Conservation (phyloP, 257 asterid genomes). For the Solanum lycopersicoides region DNA sequence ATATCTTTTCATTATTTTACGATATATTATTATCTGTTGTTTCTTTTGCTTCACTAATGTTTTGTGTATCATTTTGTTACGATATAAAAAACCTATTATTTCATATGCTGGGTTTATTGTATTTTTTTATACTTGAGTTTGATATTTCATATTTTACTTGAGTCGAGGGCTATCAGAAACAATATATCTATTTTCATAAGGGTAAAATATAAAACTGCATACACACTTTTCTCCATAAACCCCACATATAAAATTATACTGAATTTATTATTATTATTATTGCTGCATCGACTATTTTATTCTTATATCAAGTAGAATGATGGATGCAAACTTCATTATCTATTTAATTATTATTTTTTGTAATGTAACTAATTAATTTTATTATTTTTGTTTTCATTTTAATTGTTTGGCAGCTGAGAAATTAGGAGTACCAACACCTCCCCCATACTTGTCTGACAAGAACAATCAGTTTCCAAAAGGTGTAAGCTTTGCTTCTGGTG, state of each 20-base stretch:
- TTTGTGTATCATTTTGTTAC: not conserved
- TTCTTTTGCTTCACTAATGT: not conserved
- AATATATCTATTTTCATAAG: not conserved
- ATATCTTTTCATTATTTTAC: not conserved
- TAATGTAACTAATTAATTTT: not conserved
- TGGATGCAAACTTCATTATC: not conserved
- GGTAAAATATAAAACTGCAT: rapidly evolving
- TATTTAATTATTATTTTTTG: not conserved
- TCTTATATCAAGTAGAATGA: not conserved
- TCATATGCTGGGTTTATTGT: not conserved
- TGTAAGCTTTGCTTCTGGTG: slow-evolving; percentile 83
- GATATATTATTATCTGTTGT: not conserved
- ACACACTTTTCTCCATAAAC: rapidly evolving
- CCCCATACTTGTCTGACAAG: slow-evolving; percentile 54
- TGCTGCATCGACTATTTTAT: not conserved
- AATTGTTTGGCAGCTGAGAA: slow-evolving; percentile 45
- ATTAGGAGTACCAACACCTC: slow-evolving; percentile 55
- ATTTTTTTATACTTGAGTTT: not conserved
- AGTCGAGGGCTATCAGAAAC: rapidly evolving
- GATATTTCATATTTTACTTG: not conserved
- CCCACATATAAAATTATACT: rapidly evolving
- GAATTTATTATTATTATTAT: not conserved
- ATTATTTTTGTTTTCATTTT: not conserved
- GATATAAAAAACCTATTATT: no score
- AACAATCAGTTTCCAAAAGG: slow-evolving; percentile 36